Percentiles rank a stretch among this genome's conserved stretches.
Conservation (phyloP, 1,284 basidiomycete species). For the Lentinula novae-zelandiae region DNA sequence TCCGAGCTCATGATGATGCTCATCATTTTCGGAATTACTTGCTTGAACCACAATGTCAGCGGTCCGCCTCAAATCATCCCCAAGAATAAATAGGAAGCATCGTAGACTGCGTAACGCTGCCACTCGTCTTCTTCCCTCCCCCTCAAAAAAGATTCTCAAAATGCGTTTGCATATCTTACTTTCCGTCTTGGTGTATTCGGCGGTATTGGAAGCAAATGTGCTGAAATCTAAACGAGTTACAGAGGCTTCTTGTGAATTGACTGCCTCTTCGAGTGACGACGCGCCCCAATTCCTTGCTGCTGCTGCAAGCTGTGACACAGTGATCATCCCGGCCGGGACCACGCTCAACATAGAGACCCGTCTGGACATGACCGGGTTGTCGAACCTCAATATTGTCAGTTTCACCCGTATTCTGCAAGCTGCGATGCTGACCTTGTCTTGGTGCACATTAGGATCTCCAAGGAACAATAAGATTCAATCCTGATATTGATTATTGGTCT, state of each 20-base stretch:
- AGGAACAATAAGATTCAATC: conserved; percentile 49
- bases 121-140: background rate
- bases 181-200: background rate
- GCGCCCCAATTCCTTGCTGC: conserved; percentile 44
- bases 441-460: conserved; percentile 34
- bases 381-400: conserved; percentile 49
- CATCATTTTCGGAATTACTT: background rate
- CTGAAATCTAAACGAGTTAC: background rate
- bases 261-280: background rate
- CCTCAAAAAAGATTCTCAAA: background rate
- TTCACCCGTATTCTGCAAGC: background rate
- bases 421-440: background rate
- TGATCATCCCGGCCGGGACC: conserved; percentile 37
- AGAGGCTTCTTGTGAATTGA: background rate
- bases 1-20: background rate
- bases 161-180: background rate
- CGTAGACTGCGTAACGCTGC: background rate
- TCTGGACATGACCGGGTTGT: conserved; percentile 51
- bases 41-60: background rate
- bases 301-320: conserved; percentile 38
- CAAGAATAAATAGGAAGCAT: background rate
- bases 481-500: conserved; percentile 51
- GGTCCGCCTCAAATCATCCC: background rate
- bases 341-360: conserved; percentile 49
- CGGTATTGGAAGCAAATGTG: background rate